Evolutionary conservation across 495 filamentous ascomycete genomes (phyloP), one percentile per base, ranked within the genome.

Genomic region (Aspergillus ellipticus): DNA sequence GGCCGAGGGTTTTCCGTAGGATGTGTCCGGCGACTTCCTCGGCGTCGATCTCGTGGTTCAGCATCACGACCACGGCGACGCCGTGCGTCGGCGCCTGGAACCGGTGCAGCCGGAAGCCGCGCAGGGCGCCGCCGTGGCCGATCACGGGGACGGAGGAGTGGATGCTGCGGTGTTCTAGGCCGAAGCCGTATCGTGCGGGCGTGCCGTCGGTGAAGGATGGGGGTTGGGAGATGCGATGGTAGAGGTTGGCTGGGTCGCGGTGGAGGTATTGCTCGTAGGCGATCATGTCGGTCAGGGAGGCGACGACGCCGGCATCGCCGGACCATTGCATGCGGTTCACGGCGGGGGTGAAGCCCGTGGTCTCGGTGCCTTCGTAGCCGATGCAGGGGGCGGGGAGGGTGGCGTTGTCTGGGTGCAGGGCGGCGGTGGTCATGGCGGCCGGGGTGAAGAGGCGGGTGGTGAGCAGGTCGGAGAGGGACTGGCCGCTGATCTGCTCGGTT

Each of bases 211-310:
- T 53, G 33, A 59, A 73, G 0, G 53, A 62, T 1, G 54, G 59
- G 1, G 50, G 45, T 42, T 62, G 13, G 6, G 57, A 52, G 21
- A 59, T 55, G 13, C 42, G 53, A 7, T 52, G 53, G 35, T 73
- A 73, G 60, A 65, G 62, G 47, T 66, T 71, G 21, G 54, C 9
- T 10, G 61, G 51, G 49, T 67, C 62, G 7, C 39, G 39, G 35
- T 69, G 54, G 22, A 73, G 47, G 48, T 65, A 64, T 35, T 63
- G 62, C 49, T 73, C 70, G 17, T 64, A 73, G 11, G 66, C 66
- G 20, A 73, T 65, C 70, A 73, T 73, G 42, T 73, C 70, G 13
- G 45, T 45, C 1, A 73, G 65, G 16, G 70, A 69, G 46, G 68
- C 68, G 4, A 69, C 68, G 6, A 71, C 21, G 13, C 70, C 70